Evolutionary conservation across 2,329 filamentous ascomycete species (phyloP).

Genomic region (Talaromyces sp.): DNA sequence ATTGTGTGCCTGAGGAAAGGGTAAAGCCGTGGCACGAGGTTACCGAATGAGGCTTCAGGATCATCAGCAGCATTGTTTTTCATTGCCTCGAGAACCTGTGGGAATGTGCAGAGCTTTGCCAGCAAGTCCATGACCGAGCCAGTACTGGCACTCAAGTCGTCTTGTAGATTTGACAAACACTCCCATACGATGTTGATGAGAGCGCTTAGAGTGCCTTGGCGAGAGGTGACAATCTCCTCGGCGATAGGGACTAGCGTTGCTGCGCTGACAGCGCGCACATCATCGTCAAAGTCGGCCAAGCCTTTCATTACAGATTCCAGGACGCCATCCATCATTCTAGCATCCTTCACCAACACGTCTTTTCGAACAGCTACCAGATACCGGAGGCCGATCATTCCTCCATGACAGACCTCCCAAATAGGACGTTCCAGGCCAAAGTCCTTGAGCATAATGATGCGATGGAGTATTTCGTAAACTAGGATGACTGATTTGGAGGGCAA

Average conservation of each 20-base stretch:
- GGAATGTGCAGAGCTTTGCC: slow-evolving; percentile 91
- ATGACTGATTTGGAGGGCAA: slow-evolving; percentile 75
- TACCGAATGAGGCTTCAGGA: slow-evolving; percentile 81
- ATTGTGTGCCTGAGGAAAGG: slow-evolving; percentile 97
- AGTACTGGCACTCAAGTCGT: slow-evolving; percentile 94
- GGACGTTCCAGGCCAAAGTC: slow-evolving; percentile 69
- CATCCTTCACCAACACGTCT: slow-evolving; percentile 79
- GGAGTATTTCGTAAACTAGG: slow-evolving; percentile 76
- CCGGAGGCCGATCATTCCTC: slow-evolving; percentile 92
- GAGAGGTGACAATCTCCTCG: slow-evolving; percentile 84
- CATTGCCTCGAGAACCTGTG: slow-evolving; percentile 89
- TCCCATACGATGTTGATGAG: slow-evolving; percentile 97
- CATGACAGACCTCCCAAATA: slow-evolving; percentile 93
- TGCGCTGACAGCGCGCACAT: slow-evolving; percentile 93
- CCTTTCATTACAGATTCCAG: slow-evolving; percentile 93
- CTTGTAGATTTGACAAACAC: slow-evolving; percentile 91
- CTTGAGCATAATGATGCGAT: slow-evolving; percentile 86
- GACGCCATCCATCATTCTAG: slow-evolving; percentile 85
- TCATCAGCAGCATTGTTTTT: slow-evolving; percentile 80
- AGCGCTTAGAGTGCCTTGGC: slow-evolving; percentile 69
- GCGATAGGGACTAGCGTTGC: slow-evolving; percentile 97
- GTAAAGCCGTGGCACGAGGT: slow-evolving; percentile 88
- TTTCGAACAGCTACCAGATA: slow-evolving; percentile 95
- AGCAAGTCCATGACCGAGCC: slow-evolving; percentile 98
- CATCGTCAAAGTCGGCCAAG: slow-evolving; percentile 83